Evolutionary conservation across 495 filamentous ascomycete genomes (phyloP).

Genomic region (Penicillium pulvis): DNA sequence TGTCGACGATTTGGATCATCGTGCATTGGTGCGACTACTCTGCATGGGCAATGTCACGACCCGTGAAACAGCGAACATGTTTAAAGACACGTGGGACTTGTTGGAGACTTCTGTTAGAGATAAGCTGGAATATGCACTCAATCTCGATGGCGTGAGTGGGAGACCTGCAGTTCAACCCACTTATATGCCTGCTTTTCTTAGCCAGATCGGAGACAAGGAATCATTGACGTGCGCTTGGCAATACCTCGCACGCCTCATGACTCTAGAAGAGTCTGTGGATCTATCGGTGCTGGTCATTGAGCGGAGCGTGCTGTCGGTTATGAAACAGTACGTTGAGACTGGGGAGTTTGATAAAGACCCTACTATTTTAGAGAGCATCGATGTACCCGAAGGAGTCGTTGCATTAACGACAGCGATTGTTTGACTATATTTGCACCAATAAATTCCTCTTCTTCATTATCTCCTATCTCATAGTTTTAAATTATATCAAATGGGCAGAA

Average conservation of each 20-base stretch:
- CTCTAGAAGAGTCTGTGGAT: slow-evolving; percentile 2
- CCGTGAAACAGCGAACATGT: slow-evolving; percentile 29
- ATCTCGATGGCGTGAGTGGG: slow-evolving; percentile 31
- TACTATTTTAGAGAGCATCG: slow-evolving; percentile 18
- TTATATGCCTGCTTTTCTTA: slow-evolving; percentile 36
- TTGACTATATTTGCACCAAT: neutral
- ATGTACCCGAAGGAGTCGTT: slow-evolving; percentile 20
- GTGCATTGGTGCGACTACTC: slow-evolving; percentile 34
- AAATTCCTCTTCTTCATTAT: no score
- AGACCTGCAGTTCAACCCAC: slow-evolving; percentile 38
- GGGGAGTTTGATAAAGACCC: slow-evolving; percentile 20
- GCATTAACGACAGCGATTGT: neutral
- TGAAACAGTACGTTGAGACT: slow-evolving; percentile 22
- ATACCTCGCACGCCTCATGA: slow-evolving; percentile 22
- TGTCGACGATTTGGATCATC: slow-evolving; percentile 23
- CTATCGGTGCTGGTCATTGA: slow-evolving; percentile 19
- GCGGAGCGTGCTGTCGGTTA: slow-evolving; percentile 18
- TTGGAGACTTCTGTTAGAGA: slow-evolving; percentile 24
- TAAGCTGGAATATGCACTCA: slow-evolving; percentile 26
- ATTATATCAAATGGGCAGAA: neutral
- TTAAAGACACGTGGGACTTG: slow-evolving; percentile 26
- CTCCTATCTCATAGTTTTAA: neutral
- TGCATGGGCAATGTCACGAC: slow-evolving; percentile 38
- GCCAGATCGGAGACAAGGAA: slow-evolving; percentile 5
- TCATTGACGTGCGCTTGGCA: slow-evolving; percentile 8